Percentiles rank a stretch among this genome's conserved stretches.
Evolutionary conservation across 805 yeast species (phyloP).

Genomic region (Zygoascus flipseniorum): DNA sequence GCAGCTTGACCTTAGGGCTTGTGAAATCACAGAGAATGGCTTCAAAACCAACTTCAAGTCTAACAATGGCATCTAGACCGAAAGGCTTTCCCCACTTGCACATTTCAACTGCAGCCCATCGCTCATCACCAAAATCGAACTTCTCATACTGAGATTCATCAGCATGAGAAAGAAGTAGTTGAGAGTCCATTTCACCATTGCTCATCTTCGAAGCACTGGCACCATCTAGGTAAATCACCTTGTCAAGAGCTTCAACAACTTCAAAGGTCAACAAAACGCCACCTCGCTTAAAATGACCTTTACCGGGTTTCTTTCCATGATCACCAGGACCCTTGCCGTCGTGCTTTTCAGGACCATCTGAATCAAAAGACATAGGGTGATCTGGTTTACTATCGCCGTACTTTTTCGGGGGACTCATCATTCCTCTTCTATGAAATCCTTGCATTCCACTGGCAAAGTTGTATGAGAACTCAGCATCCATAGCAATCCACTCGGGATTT

Average conservation of each 20-base stretch:
- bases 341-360: not conserved
- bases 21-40: conserved; percentile 48
- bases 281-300: not conserved
- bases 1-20: conserved; percentile 35
- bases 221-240: conserved; percentile 49
- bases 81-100: conserved; percentile 46
- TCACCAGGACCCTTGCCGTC: not conserved
- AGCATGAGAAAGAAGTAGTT: conserved; percentile 29
- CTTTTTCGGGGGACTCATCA: not conserved
- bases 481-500: conserved; percentile 52
- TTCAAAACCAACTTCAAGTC: conserved; percentile 56
- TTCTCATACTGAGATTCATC: conserved; percentile 24
- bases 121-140: conserved; percentile 31
- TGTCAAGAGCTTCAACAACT: conserved; percentile 37
- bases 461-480: conserved; percentile 54
- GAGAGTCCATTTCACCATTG: conserved; percentile 57
- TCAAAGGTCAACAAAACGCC: conserved; percentile 32
- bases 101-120: conserved; percentile 40
- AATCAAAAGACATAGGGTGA: not conserved
- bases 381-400: not conserved
- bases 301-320: not conserved
- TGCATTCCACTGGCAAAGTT: not conserved
- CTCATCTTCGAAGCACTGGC: conserved; percentile 53
- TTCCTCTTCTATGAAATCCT: not conserved
- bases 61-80: conserved; percentile 48